phyloP scores from a whole-genome alignment of 768 basidiomycete species.

The Rhodotorula paludigena region DNA sequence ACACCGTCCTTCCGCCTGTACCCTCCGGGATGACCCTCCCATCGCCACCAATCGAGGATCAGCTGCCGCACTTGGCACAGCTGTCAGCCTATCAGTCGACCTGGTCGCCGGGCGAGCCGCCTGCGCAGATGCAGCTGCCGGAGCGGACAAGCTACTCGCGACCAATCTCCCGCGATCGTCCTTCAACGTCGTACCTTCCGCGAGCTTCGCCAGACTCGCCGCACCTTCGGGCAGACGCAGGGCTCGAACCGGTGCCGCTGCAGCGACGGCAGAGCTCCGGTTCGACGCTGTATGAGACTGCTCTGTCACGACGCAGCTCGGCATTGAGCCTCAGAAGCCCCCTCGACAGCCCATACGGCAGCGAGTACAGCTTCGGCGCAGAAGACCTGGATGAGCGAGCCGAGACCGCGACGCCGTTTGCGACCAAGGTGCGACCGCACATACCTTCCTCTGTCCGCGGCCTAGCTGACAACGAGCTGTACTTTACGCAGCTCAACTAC shows the following conservation, averaged over 20 bases:
- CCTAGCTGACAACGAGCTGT: not conserved
- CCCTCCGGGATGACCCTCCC: not conserved
- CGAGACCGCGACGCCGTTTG: conserved; percentile 22
- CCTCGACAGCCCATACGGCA: not conserved
- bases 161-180: too few relatives aligned
- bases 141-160: too few relatives aligned
- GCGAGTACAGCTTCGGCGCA: not conserved
- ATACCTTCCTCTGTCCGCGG: too few relatives aligned
- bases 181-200: too few relatives aligned
- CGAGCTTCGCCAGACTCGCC: too few relatives aligned
- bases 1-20: not conserved
- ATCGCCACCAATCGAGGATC: not conserved
- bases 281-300: not conserved
- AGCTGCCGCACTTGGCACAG: not conserved
- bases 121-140: too few relatives aligned
- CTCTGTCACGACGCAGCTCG: not conserved
- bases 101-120: not conserved
- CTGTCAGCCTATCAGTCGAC: not conserved
- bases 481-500: not conserved
- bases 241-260: too few relatives aligned
- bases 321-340: not conserved
- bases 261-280: not conserved
- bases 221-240: too few relatives aligned
- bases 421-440: conserved; percentile 10
- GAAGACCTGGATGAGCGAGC: not conserved